Evolutionary conservation across 208 protist genomes (phyloP), one percentile per base, ranked within the genome.

Genomic region (Trypanosomatidae sp.): DNA sequence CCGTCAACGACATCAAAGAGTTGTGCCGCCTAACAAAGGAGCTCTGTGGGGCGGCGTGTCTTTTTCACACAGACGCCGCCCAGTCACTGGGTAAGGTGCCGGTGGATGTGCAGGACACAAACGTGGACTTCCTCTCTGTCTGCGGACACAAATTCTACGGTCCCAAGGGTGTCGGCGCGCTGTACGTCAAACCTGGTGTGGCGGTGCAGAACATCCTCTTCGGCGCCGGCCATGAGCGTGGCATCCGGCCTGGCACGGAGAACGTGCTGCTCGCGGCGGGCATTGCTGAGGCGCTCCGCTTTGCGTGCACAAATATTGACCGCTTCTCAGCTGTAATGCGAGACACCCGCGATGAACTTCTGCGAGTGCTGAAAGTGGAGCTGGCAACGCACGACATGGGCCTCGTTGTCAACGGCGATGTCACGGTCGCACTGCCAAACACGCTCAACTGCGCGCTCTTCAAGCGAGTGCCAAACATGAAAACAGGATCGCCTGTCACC

Each of bases 111-210:
- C 89, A 91, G 55, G 56, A 89, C 9, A 86, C 93, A 77, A 81
- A 90, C 10, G 94, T 99, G 49, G 98, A 99, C 87, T 70, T 99
- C 0, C 79, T 99, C 49, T 99, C 98, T 4, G 95, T 99, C 22
- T 97, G 88, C 60, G 97, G 93, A 8, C 99, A 99, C 83, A 99
- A 99, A 80, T 91, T 99, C 44, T 99, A 99, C 83, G 98, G 96
- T 0, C 98, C 98, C 28, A 99, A 99, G 65, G 96, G 96, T 53
- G 72, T 87, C 3, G 93, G 90, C 8, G 89, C 89, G 1, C 78
- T 98, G 4, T 96, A 91, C 74, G 80, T 95, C n/a, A 80, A 74
- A 39, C 71, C 81, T 12, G 91, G 85, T 15, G 83, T 93, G 43
- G 22, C 41, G 22, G 33, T 96, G 13, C 33, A 71, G n/a, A 94